Conservation (phyloP, 139 green algal species). For the Micromonas commoda region DNA sequence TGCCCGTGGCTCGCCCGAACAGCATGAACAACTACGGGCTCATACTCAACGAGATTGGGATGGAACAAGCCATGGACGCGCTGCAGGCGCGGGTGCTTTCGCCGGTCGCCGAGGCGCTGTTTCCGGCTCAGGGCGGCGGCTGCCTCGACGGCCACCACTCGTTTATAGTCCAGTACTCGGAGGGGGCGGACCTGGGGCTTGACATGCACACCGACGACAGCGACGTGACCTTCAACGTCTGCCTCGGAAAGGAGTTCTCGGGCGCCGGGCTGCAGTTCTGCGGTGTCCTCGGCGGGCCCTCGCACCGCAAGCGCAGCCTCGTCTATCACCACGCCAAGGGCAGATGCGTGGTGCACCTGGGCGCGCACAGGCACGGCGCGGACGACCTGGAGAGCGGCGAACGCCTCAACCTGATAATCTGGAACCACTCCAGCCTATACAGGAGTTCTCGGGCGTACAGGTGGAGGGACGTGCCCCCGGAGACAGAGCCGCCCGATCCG, state of each 20-base stretch:
- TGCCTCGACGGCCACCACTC: conserved; percentile 24
- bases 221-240: conserved; percentile 30
- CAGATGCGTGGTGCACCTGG: conserved; percentile 27
- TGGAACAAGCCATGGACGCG: conserved; percentile 10
- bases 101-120: conserved; percentile 7
- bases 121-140: neutral
- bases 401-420: conserved; percentile 24
- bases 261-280: conserved; percentile 25
- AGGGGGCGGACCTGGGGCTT: conserved; percentile 26
- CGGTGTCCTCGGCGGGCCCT: conserved; percentile 8
- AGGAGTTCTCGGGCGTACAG: neutral
- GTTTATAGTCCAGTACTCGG: conserved; percentile 29
- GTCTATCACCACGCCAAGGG: conserved; percentile 20
- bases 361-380: conserved; percentile 23
- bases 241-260: conserved; percentile 24
- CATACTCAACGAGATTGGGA: conserved; percentile 28
- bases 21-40: conserved; percentile 28
- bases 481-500: neutral
- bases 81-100: conserved; percentile 6
- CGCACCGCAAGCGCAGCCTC: neutral
- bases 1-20: conserved; percentile 27
- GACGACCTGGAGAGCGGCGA: conserved; percentile 28
- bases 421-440: conserved; percentile 20
- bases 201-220: conserved; percentile 35
- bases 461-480: neutral